Base-by-base conservation (phyloP, 345 rosid species). In the Jatropha curcas region DNA sequence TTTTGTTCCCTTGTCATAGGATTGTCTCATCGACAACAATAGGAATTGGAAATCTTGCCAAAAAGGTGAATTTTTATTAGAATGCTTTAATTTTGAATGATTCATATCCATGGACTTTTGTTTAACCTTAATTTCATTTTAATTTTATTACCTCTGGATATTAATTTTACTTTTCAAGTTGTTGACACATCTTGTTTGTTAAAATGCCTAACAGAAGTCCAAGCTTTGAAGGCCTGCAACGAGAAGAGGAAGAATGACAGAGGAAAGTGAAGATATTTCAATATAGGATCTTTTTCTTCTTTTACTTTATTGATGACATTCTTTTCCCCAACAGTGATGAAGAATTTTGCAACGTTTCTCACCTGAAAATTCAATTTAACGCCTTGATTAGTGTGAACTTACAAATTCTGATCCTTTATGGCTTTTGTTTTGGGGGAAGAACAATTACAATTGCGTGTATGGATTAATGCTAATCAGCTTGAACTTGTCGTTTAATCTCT, bases 1-100 rank as follows among this genome's bases (percentile, higher is more conserved):
- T 25, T 25, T 4, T 66, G 10, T 31, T 34, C 13, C 28, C 20
- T 46, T 51, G 77, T 69, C 68, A 57, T 77, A 91, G 98, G 92
- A 91, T 79, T 94, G 98, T 71, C 96, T 94, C 11, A 75, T 92
- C 25, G 82, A 88, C 10, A 79, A 67, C 79, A 80, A 90, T 45
- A 88, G 97, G 71, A 88, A 92, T 58, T 94, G 98, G 98, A 94
- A 87, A 75, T 71, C 90, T 74, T 94, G 94, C 73, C 98, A 94
- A 64, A 88, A 70, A 84, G 94, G 96, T 89, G n/a, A n/a, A n/a
- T n/a, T n/a, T n/a, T n/a, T n/a, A n/a, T n/a, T n/a, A n/a, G n/a
- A n/a, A n/a, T n/a, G n/a, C 30, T 59, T 28, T 33, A 22, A 10
- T 10, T 55, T 61, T 34, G 8, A 61, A 20, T 19, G 14, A 34